phyloP scores from a whole-genome alignment of 345 rosid genomes.

The Euphorbia peplus region DNA sequence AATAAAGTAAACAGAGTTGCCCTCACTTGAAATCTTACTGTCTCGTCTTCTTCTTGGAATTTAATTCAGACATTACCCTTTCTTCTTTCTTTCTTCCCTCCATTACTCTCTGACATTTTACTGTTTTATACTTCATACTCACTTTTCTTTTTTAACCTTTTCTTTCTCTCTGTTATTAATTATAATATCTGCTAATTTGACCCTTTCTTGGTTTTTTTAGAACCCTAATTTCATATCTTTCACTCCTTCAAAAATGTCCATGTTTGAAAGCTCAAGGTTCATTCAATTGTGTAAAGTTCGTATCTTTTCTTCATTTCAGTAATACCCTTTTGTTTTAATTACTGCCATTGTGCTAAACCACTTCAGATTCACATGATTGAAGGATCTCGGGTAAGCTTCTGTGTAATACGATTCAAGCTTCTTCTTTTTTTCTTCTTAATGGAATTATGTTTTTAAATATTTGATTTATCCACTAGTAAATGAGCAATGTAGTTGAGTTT shows the following conservation, averaged over 20 bases:
- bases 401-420: neutral
- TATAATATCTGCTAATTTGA: constrained; percentile 20
- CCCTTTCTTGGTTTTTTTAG: neutral
- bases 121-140: constrained; percentile 2
- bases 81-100: neutral
- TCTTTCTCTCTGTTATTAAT: constrained; percentile 2
- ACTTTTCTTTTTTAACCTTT: constrained; percentile 1
- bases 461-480: constrained; percentile 14
- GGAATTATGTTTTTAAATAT: neutral
- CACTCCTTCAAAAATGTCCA: constrained; percentile 2
- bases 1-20: neutral
- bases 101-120: constrained; percentile 15
- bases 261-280: constrained; percentile 24
- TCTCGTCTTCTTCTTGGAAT: constrained; percentile 22
- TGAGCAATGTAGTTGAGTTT: constrained; percentile 27
- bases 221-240: constrained; percentile 2
- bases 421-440: neutral
- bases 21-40: constrained; percentile 13
- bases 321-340: constrained; percentile 20
- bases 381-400: constrained; percentile 28
- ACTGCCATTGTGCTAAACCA: constrained; percentile 13
- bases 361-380: constrained; percentile 24
- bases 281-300: constrained; percentile 13
- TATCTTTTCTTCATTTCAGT: constrained; percentile 22
- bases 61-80: constrained; percentile 13